phyloP scores from a whole-genome alignment of 2,329 filamentous ascomycete genomes.

The Penicillium psychrosexuale region DNA sequence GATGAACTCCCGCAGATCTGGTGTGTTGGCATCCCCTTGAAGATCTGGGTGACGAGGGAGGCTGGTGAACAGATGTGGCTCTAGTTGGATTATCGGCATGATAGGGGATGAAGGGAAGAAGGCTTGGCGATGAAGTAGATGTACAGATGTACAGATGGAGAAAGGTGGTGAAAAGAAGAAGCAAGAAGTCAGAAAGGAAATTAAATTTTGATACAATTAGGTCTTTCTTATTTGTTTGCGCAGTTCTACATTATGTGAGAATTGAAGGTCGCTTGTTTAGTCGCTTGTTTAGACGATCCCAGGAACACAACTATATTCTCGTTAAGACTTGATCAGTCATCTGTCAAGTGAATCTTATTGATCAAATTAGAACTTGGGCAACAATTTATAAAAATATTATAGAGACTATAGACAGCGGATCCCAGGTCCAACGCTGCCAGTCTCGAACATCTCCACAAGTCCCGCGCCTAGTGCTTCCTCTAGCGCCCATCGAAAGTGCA shows the following conservation, averaged over 20 bases:
- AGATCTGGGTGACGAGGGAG: conserved; percentile 33
- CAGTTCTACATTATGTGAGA: neutral
- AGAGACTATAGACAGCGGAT: conserved; percentile 41
- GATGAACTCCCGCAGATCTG: conserved; percentile 23
- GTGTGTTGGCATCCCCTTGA: neutral
- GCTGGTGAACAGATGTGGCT: conserved; percentile 28
- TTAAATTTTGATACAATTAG: neutral
- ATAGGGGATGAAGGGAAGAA: neutral
- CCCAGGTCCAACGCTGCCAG: conserved; percentile 58
- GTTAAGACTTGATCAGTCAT: neutral
- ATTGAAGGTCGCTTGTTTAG: neutral
- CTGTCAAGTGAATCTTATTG: neutral
- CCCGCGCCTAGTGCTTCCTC: conserved; percentile 61
- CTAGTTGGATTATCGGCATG: conserved; percentile 26
- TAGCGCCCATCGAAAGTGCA: conserved; percentile 59
- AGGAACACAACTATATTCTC: neutral
- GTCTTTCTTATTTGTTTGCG: neutral
- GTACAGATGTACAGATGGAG: neutral
- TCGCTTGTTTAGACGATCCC: no score
- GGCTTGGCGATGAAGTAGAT: neutral
- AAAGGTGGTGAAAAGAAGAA: neutral
- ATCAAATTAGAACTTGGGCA: neutral
- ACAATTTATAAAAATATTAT: neutral
- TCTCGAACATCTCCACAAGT: conserved; percentile 61
- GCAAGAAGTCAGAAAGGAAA: neutral